These are phyloP conservation scores for Claviceps paspali DNA, from an alignment of 2,329 filamentous ascomycete species.

Conservation along the genomic window DNA sequence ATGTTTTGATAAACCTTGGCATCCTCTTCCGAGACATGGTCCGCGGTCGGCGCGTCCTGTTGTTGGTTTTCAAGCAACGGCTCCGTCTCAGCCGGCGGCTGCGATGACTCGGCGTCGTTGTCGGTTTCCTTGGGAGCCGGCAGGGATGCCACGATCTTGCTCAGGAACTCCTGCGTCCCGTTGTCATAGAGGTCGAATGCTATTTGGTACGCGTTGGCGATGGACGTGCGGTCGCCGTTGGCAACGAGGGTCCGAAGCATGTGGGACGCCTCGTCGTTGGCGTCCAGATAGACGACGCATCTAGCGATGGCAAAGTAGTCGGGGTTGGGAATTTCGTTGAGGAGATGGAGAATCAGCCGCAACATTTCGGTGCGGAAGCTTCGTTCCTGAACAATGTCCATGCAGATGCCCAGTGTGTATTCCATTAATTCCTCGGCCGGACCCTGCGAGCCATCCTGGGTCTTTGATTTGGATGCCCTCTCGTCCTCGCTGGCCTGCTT, in stretches of 20 bases:
- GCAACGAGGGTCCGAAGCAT: constrained; percentile 73
- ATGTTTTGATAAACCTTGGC: constrained; percentile 47
- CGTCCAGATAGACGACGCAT: constrained; percentile 90
- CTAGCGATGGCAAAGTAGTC: constrained; percentile 98
- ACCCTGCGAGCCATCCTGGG: constrained; percentile 32
- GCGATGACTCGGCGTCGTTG: constrained; percentile 28
- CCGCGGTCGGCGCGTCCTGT: constrained; percentile 42
- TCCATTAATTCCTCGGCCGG: constrained; percentile 90
- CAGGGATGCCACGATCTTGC: constrained; percentile 72
- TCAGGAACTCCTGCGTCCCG: constrained; percentile 89
- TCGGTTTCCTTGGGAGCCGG: constrained; percentile 38
- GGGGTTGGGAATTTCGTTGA: constrained; percentile 80
- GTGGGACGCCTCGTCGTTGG: constrained; percentile 75
- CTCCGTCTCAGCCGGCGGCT: constrained; percentile 28
- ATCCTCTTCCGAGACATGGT: constrained; percentile 33
- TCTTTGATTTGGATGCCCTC: constrained; percentile 47
- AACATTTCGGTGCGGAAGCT: constrained; percentile 72
- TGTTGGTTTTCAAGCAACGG: constrained; percentile 34
- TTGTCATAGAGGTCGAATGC: constrained; percentile 98
- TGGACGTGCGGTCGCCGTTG: constrained; percentile 61
- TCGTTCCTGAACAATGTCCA: constrained; percentile 93
- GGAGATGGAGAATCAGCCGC: constrained; percentile 81
- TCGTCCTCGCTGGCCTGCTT: constrained; percentile 78
- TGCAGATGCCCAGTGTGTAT: constrained; percentile 87
- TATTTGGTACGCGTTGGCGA: constrained; percentile 87